Evolutionary conservation across 225 moss, liverwort and hornwort genomes (phyloP), one percentile per base, ranked within the genome.

Genomic region (Marchantia paleacea): DNA sequence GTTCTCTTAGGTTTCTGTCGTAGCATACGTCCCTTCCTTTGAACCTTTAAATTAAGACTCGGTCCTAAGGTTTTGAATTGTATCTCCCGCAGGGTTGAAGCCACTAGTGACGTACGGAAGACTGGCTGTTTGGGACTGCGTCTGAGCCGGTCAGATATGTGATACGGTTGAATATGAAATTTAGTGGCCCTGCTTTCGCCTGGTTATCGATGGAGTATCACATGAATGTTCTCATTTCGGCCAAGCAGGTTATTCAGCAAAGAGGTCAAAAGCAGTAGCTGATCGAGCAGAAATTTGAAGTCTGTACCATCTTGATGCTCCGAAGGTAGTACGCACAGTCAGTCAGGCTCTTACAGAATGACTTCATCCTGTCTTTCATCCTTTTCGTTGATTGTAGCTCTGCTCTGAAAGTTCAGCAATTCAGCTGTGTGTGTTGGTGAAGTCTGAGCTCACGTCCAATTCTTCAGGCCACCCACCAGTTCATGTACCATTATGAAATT

Each of bases 321-420:
- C 20, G 20, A 29, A 24, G 54, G 7, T 18, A 50, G 16, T 75
- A 14, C 52, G 54, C 30, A 53, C 26, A 75, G 75, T 14, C 26
- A 61, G 10, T 77, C 25, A 72, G 53, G 79, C 57, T 71, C 65
- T 31, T 68, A 75, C 20, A 57, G 66, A 7, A 79, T 75, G 70
- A 69, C 82, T 79, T 57, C 85, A 55, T 57, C 75, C 58, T 72
- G 39, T 48, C 80, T 85, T 79, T 74, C 75, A 78, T 53, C 62
- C 63, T 79, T 63, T 55, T 25, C 61, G 76, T 49, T 77, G 66
- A 82, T 73, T 76, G 76, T 82, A 55, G 53, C 52, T n/a, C 53
- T 78, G 76, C 64, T 75, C 74, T 71, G 11, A 54, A 63, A 29
- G 18, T 39, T 57, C 39, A 63, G 62, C 61, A 11, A 13, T 73